Base-by-base conservation (phyloP, 2,329 filamentous ascomycete genomes). In the Hysterium pulicare region DNA sequence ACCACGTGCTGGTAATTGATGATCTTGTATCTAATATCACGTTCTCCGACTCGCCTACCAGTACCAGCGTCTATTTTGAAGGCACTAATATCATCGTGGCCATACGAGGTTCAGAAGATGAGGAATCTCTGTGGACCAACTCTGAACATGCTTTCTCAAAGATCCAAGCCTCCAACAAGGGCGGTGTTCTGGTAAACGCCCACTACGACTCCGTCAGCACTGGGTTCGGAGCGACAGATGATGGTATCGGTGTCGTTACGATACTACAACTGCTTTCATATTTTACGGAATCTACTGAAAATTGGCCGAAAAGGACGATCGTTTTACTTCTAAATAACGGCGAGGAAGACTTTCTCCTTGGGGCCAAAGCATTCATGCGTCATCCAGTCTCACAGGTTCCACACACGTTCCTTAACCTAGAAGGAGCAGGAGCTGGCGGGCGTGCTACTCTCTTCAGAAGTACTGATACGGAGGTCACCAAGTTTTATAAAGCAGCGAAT, bases 171-270 rank as follows among this genome's bases (percentile, higher is more conserved):
- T 76, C 47, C 76, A 78, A 53, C 7, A 80, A 81, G 47, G 86
- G 87, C 15, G 88, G 90, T 23, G 89, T 95, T 15, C 76, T 98
- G 33, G 86, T 97, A 53, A 97, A 96, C 64, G 90, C 91, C 15
- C 93, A 97, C 62, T 95, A 93, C 61, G 93, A 95, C 68, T 90
- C 86, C 44, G 93, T 97, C 5, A 87, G 90, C 11, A 95, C 90
- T 2, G 90, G 89, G 1, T 95, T 83, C 54, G 93, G 93, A 36
- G 90, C 93, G 13, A 97, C 93, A 2, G 93, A 98, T 59, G 88
- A 96, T 65, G 93, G 91, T 6, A 83, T 95, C 48, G 90, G 90
- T 21, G 88, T 94, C 17, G 82, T 95, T n/a, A 86, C 86, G 0
- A 73, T 91, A 32, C 75, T 97, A 36, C 90, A 96, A 64, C 72